These are phyloP conservation scores for Vachellia pachyceras DNA, from an alignment of 306 rosid genomes.

Conservation along the genomic window DNA sequence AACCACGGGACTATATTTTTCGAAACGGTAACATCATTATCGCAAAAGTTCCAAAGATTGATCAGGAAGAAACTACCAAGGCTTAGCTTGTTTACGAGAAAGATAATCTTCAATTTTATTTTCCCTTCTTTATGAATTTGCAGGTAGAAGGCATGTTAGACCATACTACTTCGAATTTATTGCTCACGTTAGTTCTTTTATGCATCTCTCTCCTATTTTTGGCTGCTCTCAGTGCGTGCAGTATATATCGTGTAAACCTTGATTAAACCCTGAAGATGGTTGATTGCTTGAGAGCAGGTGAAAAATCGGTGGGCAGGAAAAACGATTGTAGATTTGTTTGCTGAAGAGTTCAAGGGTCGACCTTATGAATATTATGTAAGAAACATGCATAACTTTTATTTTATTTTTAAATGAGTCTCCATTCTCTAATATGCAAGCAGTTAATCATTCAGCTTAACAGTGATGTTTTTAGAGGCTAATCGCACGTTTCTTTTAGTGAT, in stretches of 20 bases:
- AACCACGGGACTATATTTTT: constrained; percentile 65
- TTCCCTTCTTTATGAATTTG: constrained; percentile 30
- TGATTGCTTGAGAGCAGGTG: constrained; percentile 57
- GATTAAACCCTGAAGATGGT: constrained; percentile 41
- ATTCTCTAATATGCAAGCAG: not conserved
- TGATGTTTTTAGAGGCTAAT: not conserved
- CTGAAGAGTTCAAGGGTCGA: constrained; percentile 93
- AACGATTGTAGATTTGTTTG: constrained; percentile 82
- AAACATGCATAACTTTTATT: not conserved
- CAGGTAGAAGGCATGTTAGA: constrained; percentile 80
- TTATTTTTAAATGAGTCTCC: not conserved
- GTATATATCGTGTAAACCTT: constrained; percentile 28
- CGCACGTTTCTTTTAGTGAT: not conserved
- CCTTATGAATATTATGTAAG: constrained; percentile 83
- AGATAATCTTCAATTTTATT: not conserved
- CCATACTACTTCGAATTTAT: constrained; percentile 98
- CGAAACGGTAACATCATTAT: constrained; percentile 61
- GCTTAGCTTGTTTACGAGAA: not conserved
- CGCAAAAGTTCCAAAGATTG: not conserved
- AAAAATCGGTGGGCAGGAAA: constrained; percentile 94
- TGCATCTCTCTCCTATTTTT: not conserved
- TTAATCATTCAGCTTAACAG: not conserved
- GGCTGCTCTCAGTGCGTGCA: not conserved
- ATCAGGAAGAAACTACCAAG: not conserved
- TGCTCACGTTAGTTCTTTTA: constrained; percentile 24